These are phyloP conservation scores for Aspergillus incahuasiensis DNA, from an alignment of 495 filamentous ascomycete genomes.

Conservation along the genomic window DNA sequence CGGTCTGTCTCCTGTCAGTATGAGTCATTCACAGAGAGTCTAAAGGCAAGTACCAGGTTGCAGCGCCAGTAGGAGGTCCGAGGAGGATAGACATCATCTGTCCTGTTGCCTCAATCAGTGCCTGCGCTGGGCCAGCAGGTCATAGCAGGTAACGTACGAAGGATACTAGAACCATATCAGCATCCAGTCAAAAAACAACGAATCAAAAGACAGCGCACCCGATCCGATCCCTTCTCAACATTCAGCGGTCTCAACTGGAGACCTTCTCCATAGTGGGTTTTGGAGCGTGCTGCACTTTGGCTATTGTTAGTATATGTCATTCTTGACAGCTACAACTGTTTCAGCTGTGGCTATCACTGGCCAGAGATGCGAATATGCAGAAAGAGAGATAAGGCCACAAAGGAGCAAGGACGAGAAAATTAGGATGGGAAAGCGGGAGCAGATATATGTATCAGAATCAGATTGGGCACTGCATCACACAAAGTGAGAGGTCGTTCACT, in stretches of 20 bases:
- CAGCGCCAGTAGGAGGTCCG: conserved; percentile 41
- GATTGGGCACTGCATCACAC: conserved; percentile 14
- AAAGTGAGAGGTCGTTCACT: conserved; percentile 6
- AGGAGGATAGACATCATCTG: conserved; percentile 28
- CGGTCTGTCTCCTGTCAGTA: conserved; percentile 34
- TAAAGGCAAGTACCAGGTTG: conserved; percentile 42
- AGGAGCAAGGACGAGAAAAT: background rate
- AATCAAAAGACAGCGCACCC: conserved; percentile 25
- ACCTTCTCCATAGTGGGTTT: conserved; percentile 14
- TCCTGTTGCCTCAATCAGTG: conserved; percentile 19
- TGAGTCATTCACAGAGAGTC: background rate
- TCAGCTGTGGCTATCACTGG: too few relatives aligned
- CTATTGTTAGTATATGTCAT: conserved; percentile 24
- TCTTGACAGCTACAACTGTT: conserved; percentile 5
- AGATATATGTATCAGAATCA: conserved; percentile 16
- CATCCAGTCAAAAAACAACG: background rate
- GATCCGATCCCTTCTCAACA: conserved; percentile 31
- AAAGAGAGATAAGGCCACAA: background rate
- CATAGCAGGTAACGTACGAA: conserved; percentile 15
- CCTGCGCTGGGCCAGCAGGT: background rate
- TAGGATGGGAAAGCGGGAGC: conserved; percentile 9
- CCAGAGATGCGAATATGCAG: too few relatives aligned
- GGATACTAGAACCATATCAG: conserved; percentile 19
- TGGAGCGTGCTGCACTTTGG: conserved; percentile 1
- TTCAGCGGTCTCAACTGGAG: conserved; percentile 29